Conservation (phyloP, 148 eudicot species). For the Chenopodium suecicum region DNA sequence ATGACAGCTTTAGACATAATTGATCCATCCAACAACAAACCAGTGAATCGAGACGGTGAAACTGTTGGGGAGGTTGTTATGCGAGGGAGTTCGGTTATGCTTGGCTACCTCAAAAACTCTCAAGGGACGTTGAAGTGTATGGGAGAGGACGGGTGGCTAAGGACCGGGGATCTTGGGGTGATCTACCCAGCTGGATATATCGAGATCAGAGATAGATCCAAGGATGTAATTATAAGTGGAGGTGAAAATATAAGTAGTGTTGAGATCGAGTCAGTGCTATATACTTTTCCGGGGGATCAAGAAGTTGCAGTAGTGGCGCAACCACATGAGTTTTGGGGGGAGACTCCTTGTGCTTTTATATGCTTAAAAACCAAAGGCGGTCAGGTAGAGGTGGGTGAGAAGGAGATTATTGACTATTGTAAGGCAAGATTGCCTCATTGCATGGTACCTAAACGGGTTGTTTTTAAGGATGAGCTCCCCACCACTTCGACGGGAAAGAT, state of each 20-base stretch:
- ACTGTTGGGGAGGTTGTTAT: conserved; percentile 28
- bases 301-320: conserved; percentile 37
- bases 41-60: conserved; percentile 25
- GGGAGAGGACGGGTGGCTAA: conserved; percentile 29
- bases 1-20: conserved; percentile 15
- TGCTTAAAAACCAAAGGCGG: conserved; percentile 2
- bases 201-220: conserved; percentile 29
- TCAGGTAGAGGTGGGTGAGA: conserved; percentile 9
- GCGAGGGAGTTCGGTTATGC: conserved; percentile 17
- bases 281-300: conserved; percentile 14
- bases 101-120: conserved; percentile 31
- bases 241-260: conserved; percentile 38
- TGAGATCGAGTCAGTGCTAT: conserved; percentile 33
- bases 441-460: conserved; percentile 32
- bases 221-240: conserved; percentile 36
- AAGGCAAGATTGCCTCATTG: conserved; percentile 24
- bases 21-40: background rate
- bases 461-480: conserved; percentile 29
- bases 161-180: conserved; percentile 29
- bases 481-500: conserved; percentile 30
- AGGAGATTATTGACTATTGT: conserved; percentile 30
- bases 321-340: conserved; percentile 33
- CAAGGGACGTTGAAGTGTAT: conserved; percentile 14
- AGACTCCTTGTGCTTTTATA: conserved; percentile 33
- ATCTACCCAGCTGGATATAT: conserved; percentile 31